Base-by-base conservation (phyloP, 139 green algal species). In the Chlamydomonas sp. region DNA sequence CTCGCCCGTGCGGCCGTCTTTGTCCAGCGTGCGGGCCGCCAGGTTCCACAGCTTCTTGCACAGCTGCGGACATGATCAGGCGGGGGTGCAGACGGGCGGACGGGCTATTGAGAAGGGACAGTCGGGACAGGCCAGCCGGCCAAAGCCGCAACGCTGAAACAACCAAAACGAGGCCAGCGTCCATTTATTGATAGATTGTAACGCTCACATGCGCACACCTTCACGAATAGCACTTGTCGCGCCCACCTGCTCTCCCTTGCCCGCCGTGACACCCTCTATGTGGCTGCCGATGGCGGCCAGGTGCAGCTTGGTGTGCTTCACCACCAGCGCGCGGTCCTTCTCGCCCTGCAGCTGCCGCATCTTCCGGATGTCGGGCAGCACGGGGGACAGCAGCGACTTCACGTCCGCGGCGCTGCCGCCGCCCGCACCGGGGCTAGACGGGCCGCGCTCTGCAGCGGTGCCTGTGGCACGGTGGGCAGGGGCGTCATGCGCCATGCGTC, bases 261-360 rank as follows among this genome's bases (percentile, higher is more conserved):
- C 83, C 16, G 78, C 82, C 20, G 69, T 61, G 68, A 80, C 74
- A 2, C 66, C 8, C 60, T 93, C 89, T 0, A 93, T 85, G 20
- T 83, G 76, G 18, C 61, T 63, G 10, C 91, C 91, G 14, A 93
- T 93, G 8, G 86, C 78, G 16, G 69, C 61, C 49, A 93, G 86
- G 20, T 88, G 79, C 63, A 85, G 64, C 82, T 91, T 92, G 64
- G 91, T 93, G 14, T 85, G 79, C 18, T 75, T 61, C 63, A 85
- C 67, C 12, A 90, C 77, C 20, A 84, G 74, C 49, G 9, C n/a
- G 66, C 71, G 80, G 64, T 89, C 85, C 2, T 59, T 78, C 72
- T 83, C 80, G 31, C 85, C 77, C 66, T 89, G 78, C 85, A 92
- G 85, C 85, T 90, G 88, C 20, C 89, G 85, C 74, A 92, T 75